A percentile compares a stretch with the other conserved stretches of the same genome.
phyloP scores from a whole-genome alignment of 176 grass and related monocot genomes.

The Zea luxurians region DNA sequence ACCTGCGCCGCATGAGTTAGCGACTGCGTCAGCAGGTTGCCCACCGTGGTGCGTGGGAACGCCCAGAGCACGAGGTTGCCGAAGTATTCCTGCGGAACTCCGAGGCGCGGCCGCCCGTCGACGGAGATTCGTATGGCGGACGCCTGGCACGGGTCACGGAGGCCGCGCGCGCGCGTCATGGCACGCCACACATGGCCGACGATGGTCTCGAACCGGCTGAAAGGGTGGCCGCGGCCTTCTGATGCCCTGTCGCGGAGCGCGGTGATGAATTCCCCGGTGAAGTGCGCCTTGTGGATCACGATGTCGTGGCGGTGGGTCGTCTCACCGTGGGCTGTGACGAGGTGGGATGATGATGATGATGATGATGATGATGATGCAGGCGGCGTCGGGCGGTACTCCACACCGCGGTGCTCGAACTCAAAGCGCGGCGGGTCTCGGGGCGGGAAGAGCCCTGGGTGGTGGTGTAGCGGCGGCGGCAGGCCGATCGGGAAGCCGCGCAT shows the following conservation, averaged over 20 bases:
- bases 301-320: constrained; percentile 16
- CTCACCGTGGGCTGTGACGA: not conserved
- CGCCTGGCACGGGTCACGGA: constrained; percentile 13
- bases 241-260: constrained; percentile 27
- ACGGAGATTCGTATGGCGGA: constrained; percentile 54
- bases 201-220: not conserved
- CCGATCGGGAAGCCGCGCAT: constrained; percentile 25
- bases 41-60: not conserved
- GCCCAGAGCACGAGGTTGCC: not conserved
- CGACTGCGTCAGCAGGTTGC: not conserved
- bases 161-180: constrained; percentile 4
- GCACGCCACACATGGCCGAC: not conserved
- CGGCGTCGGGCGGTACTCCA: constrained; percentile 13
- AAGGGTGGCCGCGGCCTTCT: not conserved
- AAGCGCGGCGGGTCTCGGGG: constrained; percentile 23
- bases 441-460: constrained; percentile 16
- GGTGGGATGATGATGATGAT: no score
- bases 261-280: constrained; percentile 52
- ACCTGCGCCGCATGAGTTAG: not conserved
- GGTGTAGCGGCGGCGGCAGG: constrained; percentile 9
- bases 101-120: constrained; percentile 23
- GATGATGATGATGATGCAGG: not conserved
- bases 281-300: constrained; percentile 55
- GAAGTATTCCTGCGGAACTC: not conserved
- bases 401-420: constrained; percentile 48